phyloP scores from a whole-genome alignment of 257 asterid genomes.

The Prunella vulgaris region DNA sequence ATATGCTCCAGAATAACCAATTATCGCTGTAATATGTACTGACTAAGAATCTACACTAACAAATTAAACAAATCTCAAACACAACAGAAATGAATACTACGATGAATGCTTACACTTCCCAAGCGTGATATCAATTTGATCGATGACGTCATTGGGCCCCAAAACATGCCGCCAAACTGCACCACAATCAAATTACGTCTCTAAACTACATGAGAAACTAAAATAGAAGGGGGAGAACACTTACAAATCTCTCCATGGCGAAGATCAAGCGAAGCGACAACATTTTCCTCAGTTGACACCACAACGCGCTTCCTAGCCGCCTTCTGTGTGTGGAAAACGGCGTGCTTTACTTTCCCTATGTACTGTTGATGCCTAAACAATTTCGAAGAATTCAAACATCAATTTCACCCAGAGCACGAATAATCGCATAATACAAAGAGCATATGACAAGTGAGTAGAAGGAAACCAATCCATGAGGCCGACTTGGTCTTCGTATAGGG shows the following conservation, averaged over 20 bases:
- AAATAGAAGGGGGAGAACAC: constrained; percentile 13
- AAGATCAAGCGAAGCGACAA: constrained; percentile 92
- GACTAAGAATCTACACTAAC: constrained; percentile 9
- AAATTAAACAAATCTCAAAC: background rate
- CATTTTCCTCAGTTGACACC: constrained; percentile 93
- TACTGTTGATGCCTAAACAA: constrained; percentile 86
- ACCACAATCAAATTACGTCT: constrained; percentile 18
- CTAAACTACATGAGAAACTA: background rate
- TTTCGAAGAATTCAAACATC: constrained; percentile 23
- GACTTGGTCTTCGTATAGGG: constrained; percentile 85
- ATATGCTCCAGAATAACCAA: constrained; percentile 12
- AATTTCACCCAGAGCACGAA: constrained; percentile 6
- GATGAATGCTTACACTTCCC: constrained; percentile 65
- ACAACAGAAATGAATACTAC: background rate
- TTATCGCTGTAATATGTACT: background rate
- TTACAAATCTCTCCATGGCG: constrained; percentile 94
- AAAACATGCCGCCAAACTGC: constrained; percentile 98
- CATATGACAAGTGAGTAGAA: constrained; percentile 9
- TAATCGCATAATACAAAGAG: background rate
- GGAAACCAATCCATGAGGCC: constrained; percentile 89
- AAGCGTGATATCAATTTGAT: constrained; percentile 71
- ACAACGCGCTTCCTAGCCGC: constrained; percentile 90
- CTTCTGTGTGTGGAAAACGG: constrained; percentile 93
- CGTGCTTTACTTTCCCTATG: constrained; percentile 93
- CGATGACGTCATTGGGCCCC: constrained; percentile 73